Base-by-base conservation (phyloP, 495 filamentous ascomycete genomes). In the Aspergillus taichungensis region DNA sequence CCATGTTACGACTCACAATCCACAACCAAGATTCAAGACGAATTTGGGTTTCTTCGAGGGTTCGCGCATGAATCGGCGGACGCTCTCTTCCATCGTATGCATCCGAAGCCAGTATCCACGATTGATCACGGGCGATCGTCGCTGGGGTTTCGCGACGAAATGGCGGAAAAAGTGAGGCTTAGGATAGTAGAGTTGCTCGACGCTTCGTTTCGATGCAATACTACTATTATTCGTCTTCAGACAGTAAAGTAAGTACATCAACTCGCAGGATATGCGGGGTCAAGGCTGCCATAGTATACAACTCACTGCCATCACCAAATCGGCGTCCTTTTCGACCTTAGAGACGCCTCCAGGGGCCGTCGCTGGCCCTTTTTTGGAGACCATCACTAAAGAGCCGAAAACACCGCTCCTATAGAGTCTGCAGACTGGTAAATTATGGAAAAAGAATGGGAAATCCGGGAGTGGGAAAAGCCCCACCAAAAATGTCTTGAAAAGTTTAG, bases 171-270 rank as follows among this genome's bases (percentile, higher is more conserved):
- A 94, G 56, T 88, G 81, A 13, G 83, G 77, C 50, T 91, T 73
- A 43, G 78, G 63, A 44, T 82, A 82, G 63, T 95, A 95, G 13
- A 92, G 72, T 53, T 80, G 79, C 58, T 94, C 87, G 28, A 95
- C 88, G 52, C 85, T 88, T 47, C 88, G 75, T 60, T 95, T 95
- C 24, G 87, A 94, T 33, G 88, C 82, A 54, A 95, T 94, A 53
- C 84, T 89, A 62, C 84, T 87, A 59, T 79, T 87, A 57, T 95
- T 95, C 43, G 89, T 95, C 84, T 90, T 24, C 18, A 24, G 18
- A 24, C 18, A 24, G 18, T 24, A 1, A 24, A 24, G 18, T 24
- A 24, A 24, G 18, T 24, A 24, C 18, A 24, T 24, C 18, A 24
- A 2, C 18, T 24, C 18, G 18, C 18, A 24, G 18, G 18, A 24